phyloP scores from a whole-genome alignment of 805 yeast species.

The Tetrapisispora iriomotensis region DNA sequence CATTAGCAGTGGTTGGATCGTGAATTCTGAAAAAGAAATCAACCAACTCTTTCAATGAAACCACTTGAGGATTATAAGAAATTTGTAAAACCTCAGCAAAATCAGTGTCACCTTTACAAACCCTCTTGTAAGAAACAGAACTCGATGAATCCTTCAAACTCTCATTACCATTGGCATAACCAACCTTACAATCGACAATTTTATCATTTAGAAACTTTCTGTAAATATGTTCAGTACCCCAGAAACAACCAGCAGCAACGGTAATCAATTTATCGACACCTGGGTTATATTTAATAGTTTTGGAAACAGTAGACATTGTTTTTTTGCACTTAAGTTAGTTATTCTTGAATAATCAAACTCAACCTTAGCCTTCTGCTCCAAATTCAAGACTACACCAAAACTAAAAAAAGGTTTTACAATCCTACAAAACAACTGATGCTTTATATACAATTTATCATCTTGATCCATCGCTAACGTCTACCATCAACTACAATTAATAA shows the following conservation, averaged over 20 bases:
- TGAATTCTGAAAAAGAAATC: constrained; percentile 87
- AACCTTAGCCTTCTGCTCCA: too few relatives aligned
- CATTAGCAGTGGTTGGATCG: constrained; percentile 79
- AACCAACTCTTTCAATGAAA: constrained; percentile 50
- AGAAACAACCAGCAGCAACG: constrained; percentile 64
- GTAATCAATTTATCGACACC: constrained; percentile 46
- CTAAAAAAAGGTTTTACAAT: too few relatives aligned
- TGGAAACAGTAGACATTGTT: constrained; percentile 27
- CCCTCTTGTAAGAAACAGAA: constrained; percentile 47
- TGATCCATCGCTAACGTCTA: too few relatives aligned
- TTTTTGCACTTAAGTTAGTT: too few relatives aligned
- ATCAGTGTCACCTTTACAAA: constrained; percentile 67
- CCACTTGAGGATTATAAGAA: constrained; percentile 62
- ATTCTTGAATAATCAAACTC: too few relatives aligned
- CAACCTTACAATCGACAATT: constrained; percentile 70
- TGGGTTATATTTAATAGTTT: constrained; percentile 33
- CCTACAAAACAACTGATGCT: too few relatives aligned
- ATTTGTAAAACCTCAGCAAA: constrained; percentile 78
- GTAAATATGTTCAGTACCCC: constrained; percentile 85
- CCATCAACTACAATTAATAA: too few relatives aligned
- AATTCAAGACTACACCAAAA: too few relatives aligned
- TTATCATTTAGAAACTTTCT: constrained; percentile 54
- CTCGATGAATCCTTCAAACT: constrained; percentile 33
- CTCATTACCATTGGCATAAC: constrained; percentile 73
- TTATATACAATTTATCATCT: too few relatives aligned